Base-by-base conservation (phyloP, 1,284 basidiomycete genomes). In the Dichomitus squalens region DNA sequence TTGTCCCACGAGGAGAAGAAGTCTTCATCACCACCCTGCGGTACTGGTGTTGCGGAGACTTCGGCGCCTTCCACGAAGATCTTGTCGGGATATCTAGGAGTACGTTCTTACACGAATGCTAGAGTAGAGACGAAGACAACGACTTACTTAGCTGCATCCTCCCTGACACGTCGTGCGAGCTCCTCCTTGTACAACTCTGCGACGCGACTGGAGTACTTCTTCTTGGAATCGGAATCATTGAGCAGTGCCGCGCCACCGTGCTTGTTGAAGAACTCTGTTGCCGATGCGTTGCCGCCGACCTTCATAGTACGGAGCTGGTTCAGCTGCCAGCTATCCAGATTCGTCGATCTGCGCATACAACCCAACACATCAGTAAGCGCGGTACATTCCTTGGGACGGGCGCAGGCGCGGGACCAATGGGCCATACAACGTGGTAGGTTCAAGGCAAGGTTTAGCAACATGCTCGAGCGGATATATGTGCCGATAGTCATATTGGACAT, bases 1-100 rank as follows among this genome's bases (percentile, higher is more conserved):
- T 96, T 95, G 64, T 96, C 95, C 95, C 96, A 98, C 33, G 92
- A 90, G 53, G 93, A 88, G 76, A 98, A 98, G 74, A 98, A 99
- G 73, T 98, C 96, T 50, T 94, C 93, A 14, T 92, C 91, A 9
- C 76, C 78, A 0, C 76, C 69, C 20, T 58, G 41, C 68, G 61
- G 67, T 20, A 74, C 68, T 5, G 74, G 64, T 3, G 75, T 64
- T 20, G 76, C 63, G 3, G 75, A 55, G 1, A 79, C 68, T 16
- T 86, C 86, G 7, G 76, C 78, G 14, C 95, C 95, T 31, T 96
- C 95, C 35, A 96, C 82, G 52, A 85, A 75, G 49, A 96, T 88
- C 11, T 88, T 86, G 21, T 84, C 78, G 0, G 93, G 91, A 70
- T 85, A 91, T 65, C 92, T 94, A 25, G 12, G 11, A 3, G 18